These are phyloP conservation scores for Fusarium beomiforme DNA, from an alignment of 2,329 filamentous ascomycete genomes.

Conservation along the genomic window DNA sequence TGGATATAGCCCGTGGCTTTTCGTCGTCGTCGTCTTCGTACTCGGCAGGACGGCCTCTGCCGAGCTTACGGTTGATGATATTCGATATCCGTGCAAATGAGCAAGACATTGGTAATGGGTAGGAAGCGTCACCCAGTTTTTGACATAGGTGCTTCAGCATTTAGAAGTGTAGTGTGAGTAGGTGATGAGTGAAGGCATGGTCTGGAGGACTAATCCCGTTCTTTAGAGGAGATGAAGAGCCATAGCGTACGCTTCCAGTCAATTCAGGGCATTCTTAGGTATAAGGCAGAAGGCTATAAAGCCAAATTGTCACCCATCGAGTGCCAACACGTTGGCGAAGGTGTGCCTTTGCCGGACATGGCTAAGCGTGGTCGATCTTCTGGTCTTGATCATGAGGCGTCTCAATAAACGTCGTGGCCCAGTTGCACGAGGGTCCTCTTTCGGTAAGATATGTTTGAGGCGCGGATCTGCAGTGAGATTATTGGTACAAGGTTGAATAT, in stretches of 20 bases:
- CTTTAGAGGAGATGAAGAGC: constrained; percentile 11
- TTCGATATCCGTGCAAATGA: constrained; percentile 32
- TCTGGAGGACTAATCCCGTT: not conserved
- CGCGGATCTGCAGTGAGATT: not conserved
- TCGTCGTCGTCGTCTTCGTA: constrained; percentile 15
- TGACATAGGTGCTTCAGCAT: not conserved
- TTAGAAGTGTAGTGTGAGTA: not conserved
- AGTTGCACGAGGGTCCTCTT: not conserved
- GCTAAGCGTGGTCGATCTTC: constrained; percentile 4
- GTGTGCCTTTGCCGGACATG: constrained; percentile 8
- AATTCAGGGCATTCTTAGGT: not conserved
- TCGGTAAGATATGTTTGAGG: not conserved
- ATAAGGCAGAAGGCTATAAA: not conserved
- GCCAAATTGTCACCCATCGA: not conserved
- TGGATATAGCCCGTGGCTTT: constrained; percentile 26
- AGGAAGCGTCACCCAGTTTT: not conserved
- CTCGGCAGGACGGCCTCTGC: constrained; percentile 22
- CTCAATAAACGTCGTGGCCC: not conserved
- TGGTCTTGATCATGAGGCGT: not conserved
- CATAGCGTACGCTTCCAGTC: constrained; percentile 2
- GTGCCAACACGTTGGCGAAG: constrained; percentile 1
- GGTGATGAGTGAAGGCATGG: not conserved
- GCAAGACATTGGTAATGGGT: constrained; percentile 23
- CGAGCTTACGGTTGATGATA: constrained; percentile 33
- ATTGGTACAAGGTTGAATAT: not conserved